Evolutionary conservation across 139 green algal species (phyloP).

Genomic region (Astrephomene gubernaculifera): DNA sequence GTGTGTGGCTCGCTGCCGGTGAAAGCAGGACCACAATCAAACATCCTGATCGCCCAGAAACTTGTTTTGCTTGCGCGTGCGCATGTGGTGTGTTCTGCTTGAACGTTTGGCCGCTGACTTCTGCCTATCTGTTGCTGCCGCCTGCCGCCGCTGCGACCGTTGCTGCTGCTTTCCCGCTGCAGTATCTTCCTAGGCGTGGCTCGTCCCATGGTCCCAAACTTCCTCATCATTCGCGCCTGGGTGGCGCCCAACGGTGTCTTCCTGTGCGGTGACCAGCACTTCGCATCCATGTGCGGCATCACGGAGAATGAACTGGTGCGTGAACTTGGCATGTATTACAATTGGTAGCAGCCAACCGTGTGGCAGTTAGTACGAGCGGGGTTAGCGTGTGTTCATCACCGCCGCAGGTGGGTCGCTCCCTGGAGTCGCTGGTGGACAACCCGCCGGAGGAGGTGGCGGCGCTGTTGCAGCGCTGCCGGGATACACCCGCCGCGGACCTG

Average conservation of each 20-base stretch:
- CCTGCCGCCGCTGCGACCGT: neutral
- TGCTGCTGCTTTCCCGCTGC: neutral
- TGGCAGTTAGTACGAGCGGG: neutral
- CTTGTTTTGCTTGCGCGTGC: neutral
- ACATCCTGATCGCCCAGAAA: neutral
- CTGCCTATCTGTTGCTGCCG: neutral
- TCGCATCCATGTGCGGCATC: slow-evolving; percentile 14
- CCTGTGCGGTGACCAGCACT: slow-evolving; percentile 41
- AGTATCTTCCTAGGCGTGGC: slow-evolving; percentile 45
- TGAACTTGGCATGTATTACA: neutral
- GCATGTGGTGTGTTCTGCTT: neutral
- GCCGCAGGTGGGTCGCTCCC: slow-evolving; percentile 1
- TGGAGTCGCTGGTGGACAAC: neutral
- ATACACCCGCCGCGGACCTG: neutral
- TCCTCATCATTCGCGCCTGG: slow-evolving; percentile 6
- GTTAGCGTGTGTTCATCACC: neutral
- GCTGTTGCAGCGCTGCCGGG: neutral
- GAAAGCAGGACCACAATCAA: neutral
- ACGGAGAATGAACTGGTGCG: slow-evolving; percentile 1
- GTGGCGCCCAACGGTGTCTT: slow-evolving; percentile 1
- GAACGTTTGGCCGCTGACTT: neutral
- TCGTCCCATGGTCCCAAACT: neutral
- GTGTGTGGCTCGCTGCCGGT: neutral
- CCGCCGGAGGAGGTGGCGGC: neutral
- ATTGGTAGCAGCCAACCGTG: neutral